Conservation (phyloP, 2,329 filamentous ascomycete species). For the Talaromyces sp. region DNA sequence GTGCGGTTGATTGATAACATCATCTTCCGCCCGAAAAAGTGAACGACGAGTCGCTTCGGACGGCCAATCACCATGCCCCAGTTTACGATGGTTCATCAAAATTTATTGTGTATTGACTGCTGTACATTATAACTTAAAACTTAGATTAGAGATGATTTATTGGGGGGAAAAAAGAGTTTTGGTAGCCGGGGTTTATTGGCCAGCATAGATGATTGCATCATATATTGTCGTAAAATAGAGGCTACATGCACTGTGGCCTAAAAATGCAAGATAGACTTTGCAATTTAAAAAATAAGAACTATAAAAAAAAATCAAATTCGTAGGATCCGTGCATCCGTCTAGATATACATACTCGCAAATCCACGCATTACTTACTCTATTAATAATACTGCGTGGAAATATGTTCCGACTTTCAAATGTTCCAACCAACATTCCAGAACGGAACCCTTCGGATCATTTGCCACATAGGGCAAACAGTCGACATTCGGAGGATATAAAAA, state of each 20-base stretch:
- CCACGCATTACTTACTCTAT: not conserved
- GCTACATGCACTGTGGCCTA: not conserved
- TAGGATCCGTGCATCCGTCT: not conserved
- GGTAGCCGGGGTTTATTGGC: not conserved
- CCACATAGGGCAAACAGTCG: not conserved
- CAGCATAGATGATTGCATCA: not conserved
- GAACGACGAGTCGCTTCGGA: not conserved
- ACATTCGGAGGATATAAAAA: not conserved
- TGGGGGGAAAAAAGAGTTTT: not conserved
- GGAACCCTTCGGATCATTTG: not conserved
- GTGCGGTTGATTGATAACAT: constrained; percentile 95
- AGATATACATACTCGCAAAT: not conserved
- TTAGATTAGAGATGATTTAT: not conserved
- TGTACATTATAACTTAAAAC: not conserved
- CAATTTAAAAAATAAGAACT: not conserved
- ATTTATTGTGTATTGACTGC: not conserved
- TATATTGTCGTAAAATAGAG: not conserved
- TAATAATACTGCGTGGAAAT: not conserved
- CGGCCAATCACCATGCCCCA: not conserved
- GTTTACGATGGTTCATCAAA: not conserved
- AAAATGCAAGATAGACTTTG: not conserved
- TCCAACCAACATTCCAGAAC: not conserved
- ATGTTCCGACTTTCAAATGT: not conserved
- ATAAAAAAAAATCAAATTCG: not conserved
- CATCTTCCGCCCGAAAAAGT: constrained; percentile 50